Evolutionary conservation across 345 rosid species (phyloP), one percentile per base, ranked within the genome.

Genomic region (Eucalyptus marginata): DNA sequence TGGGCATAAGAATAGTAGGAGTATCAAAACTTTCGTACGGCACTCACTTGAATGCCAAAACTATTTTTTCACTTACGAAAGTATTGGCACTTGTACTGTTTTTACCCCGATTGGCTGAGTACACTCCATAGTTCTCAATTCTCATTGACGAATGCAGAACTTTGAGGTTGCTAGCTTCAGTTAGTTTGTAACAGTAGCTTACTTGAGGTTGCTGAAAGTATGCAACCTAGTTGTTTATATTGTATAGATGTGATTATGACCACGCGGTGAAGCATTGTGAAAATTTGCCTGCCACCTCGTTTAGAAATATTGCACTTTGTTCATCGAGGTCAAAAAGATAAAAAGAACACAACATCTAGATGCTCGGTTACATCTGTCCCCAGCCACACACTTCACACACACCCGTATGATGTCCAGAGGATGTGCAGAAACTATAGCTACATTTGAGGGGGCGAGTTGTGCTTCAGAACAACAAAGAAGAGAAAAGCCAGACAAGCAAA

Each of bases 381-480:
- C 56, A 49, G 84, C 84, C 84, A 40, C 25, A 24, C 87, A 47
- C 87, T 85, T 85, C 33, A 2, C 56, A 8, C 49, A 33, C 87
- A 85, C 44, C 33, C 36, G 5, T 49, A 27, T 85, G 87, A 49
- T 85, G 24, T 47, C 24, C 51, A 85, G 56, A 49, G 4, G 51
- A 33, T 51, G 50, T 50, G 89, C 88, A 71, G 31, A 52, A 86
- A 29, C 90, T 8, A 15, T 27, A 49, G 51, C 56, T 85, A 89
- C n/a, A 14, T 56, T 47, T 52, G 85, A 44, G 89, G 66, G 20
- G 89, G 54, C 33, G 89, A 93, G 79, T 91, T 92, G 80, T 92
- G 93, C 91, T 89, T 89, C 6, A 92, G 86, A 50, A 90, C 86
- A 46, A 88, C 64, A 79, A 91, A 90, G 90, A 93, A 91, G 40